These are phyloP conservation scores for Populus davidiana DNA, from an alignment of 345 rosid genomes.

Conservation along the genomic window DNA sequence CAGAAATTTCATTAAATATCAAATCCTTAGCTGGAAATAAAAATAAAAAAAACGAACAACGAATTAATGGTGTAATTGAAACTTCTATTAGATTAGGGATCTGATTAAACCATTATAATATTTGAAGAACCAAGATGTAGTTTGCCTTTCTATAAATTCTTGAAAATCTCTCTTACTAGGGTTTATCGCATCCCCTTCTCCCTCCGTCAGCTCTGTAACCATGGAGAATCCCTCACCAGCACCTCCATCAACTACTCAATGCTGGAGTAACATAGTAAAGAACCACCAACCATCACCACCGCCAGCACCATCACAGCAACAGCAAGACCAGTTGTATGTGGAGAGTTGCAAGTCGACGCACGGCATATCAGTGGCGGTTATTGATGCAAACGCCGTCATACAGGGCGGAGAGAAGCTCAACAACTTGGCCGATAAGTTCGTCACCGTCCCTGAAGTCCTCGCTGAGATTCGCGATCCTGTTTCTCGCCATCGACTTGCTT, in stretches of 20 bases:
- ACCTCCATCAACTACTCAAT: conserved; percentile 18
- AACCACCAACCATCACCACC: conserved; percentile 24
- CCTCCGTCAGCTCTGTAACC: not conserved
- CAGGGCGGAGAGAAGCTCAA: conserved; percentile 59
- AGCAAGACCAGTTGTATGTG: conserved; percentile 28
- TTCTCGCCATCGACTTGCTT: conserved; percentile 77
- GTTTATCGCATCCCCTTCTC: not conserved
- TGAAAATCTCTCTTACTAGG: not conserved
- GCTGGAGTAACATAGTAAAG: conserved; percentile 81
- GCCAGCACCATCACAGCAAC: conserved; percentile 21
- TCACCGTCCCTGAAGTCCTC: conserved; percentile 77
- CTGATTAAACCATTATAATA: too few species aligned
- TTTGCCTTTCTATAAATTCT: too few species aligned
- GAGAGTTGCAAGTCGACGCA: conserved; percentile 66
- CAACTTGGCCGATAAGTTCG: conserved; percentile 62
- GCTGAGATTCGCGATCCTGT: conserved; percentile 83
- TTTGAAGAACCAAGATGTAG: too few species aligned
- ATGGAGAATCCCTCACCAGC: conserved; percentile 8
- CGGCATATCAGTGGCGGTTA: conserved; percentile 72
- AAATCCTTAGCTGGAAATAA: too few species aligned
- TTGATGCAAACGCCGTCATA: conserved; percentile 90
- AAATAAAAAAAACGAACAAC: too few species aligned
- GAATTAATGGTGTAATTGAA: too few species aligned
- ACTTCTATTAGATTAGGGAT: too few species aligned
- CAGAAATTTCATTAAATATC: too few species aligned